A percentile compares a stretch with the other conserved stretches of the same genome.
phyloP scores from a whole-genome alignment of 148 eudicot species.

The Polygonum aviculare region DNA sequence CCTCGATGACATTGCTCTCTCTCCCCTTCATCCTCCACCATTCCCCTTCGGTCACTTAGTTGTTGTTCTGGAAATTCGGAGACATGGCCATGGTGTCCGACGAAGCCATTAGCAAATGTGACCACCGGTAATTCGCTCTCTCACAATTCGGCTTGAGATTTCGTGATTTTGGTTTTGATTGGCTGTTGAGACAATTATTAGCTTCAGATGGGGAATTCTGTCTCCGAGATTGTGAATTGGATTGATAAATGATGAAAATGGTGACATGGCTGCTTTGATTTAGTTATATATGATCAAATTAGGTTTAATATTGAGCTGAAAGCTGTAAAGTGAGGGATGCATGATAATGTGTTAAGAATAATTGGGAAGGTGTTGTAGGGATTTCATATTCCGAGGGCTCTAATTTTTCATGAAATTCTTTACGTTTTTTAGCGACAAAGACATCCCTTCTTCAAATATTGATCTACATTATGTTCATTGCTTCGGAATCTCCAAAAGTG shows the following conservation, averaged over 20 bases:
- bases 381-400: neutral
- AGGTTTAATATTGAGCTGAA: neutral
- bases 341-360: neutral
- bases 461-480: conserved; percentile 83
- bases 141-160: neutral
- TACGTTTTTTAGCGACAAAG: conserved; percentile 52
- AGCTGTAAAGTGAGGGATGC: neutral
- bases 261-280: neutral
- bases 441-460: conserved; percentile 62
- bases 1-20: no score
- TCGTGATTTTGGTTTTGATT: neutral
- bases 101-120: conserved; percentile 42
- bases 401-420: neutral
- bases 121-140: conserved; percentile 42
- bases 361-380: neutral
- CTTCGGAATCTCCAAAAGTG: conserved; percentile 83
- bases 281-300: neutral
- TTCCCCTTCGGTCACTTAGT: neutral
- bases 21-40: no score
- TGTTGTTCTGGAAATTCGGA: neutral
- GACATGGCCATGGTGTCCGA: conserved; percentile 51
- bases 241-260: neutral
- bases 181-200: neutral
- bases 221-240: neutral
- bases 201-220: neutral